Percentiles rank a stretch among this genome's conserved stretches.
phyloP scores from a whole-genome alignment of 208 protist species.

The Crithidia mellificae region DNA sequence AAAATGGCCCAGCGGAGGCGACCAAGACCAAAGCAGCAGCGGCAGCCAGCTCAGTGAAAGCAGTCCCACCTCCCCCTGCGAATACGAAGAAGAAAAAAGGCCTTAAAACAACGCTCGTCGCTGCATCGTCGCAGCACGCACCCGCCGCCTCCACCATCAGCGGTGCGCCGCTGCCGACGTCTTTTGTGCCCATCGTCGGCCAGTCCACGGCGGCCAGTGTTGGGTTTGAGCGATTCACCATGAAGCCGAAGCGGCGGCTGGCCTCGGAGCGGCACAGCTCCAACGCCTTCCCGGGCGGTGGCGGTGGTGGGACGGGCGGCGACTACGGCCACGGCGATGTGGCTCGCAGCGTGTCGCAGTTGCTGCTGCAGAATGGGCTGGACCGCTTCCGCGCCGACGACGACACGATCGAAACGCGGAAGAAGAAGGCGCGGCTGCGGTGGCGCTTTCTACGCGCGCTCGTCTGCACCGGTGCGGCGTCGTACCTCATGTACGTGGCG shows the following conservation, averaged over 20 bases:
- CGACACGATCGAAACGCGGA: conserved; percentile 26
- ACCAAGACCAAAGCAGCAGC: neutral
- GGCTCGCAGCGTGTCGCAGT: conserved; percentile 7
- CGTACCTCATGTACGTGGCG: conserved; percentile 66
- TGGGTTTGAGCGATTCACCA: conserved; percentile 49
- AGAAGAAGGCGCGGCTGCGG: conserved; percentile 51
- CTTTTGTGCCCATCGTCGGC: neutral
- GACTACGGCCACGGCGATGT: conserved; percentile 34
- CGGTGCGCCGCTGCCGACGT: neutral
- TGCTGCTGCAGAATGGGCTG: conserved; percentile 54
- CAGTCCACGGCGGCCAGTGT: conserved; percentile 8
- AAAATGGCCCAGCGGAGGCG: no score
- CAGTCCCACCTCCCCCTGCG: no score
- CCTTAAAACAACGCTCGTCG: neutral
- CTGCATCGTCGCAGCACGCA: neutral
- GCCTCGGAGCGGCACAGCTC: conserved; percentile 9
- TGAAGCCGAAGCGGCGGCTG: conserved; percentile 48
- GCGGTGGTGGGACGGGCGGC: conserved; percentile 15
- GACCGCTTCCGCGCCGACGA: conserved; percentile 37
- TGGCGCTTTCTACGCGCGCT: conserved; percentile 82
- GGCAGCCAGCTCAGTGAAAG: neutral
- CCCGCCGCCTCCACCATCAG: neutral
- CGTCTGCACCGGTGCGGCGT: conserved; percentile 78
- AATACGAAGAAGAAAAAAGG: neutral
- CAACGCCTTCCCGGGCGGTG: conserved; percentile 1